A percentile compares a stretch with the other conserved stretches of the same genome.
Conservation (phyloP, 345 rosid genomes). For the Aquilaria sinensis region DNA sequence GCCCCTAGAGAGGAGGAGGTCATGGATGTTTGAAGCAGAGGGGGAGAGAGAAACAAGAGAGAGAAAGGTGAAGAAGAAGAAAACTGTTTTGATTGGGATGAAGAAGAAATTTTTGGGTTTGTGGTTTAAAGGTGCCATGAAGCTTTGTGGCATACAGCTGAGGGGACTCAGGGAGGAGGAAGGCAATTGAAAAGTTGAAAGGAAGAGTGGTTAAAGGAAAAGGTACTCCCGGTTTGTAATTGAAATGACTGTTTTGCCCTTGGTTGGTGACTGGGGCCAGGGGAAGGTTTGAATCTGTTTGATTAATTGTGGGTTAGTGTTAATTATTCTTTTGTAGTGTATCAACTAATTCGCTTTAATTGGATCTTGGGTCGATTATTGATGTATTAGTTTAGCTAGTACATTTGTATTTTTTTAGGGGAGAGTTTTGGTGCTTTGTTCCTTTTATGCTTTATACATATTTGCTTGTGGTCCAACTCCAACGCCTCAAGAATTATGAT, state of each 20-base stretch:
- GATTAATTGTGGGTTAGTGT: slow-evolving; percentile 5
- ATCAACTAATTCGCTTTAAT: slow-evolving; percentile 29
- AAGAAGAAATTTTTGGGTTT: not conserved
- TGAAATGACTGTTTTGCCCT: slow-evolving; percentile 26
- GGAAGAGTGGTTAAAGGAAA: slow-evolving; percentile 23
- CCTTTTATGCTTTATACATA: no score
- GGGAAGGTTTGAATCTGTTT: not conserved
- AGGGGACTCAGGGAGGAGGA: slow-evolving; percentile 5
- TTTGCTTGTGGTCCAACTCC: no score
- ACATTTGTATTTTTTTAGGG: not conserved
- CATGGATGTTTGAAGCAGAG: slow-evolving; percentile 42
- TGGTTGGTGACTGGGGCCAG: slow-evolving; percentile 29
- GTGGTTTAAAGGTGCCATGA: slow-evolving; percentile 22
- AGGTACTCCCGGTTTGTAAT: not conserved
- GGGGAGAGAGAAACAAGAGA: slow-evolving; percentile 14
- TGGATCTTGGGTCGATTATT: slow-evolving; percentile 3
- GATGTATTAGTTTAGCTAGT: not conserved
- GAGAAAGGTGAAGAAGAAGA: slow-evolving; percentile 9
- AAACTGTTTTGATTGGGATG: not conserved
- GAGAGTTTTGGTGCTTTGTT: no score
- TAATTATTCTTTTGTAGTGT: slow-evolving; percentile 27
- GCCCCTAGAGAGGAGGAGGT: slow-evolving; percentile 69
- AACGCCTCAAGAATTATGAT: no score
- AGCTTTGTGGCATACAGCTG: not conserved
- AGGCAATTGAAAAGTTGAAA: slow-evolving; percentile 7